phyloP scores from a whole-genome alignment of 2,329 filamentous ascomycete genomes.

The Malbranchea zuffiana region DNA sequence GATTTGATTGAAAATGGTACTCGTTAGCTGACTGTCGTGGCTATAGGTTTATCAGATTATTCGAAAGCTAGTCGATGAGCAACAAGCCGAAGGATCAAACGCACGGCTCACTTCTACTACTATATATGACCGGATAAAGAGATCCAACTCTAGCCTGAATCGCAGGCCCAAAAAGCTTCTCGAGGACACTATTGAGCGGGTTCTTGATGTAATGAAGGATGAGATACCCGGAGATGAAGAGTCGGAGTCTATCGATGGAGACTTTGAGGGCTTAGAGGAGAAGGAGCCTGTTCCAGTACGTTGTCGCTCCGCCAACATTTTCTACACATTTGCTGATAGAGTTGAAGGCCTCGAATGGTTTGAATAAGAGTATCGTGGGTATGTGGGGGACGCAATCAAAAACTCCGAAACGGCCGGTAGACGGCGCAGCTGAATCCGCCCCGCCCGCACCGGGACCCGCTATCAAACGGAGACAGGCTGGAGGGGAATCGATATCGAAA shows the following conservation, averaged over 20 bases:
- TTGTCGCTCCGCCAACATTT: background rate
- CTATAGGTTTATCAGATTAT: slow-evolving; percentile 62
- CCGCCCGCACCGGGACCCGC: slow-evolving; percentile 23
- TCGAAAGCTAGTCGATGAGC: slow-evolving; percentile 61
- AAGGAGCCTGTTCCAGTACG: slow-evolving; percentile 23
- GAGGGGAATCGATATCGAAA: slow-evolving; percentile 58
- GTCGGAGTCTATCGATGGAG: slow-evolving; percentile 39
- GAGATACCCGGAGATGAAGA: slow-evolving; percentile 50
- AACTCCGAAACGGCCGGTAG: slow-evolving; percentile 15
- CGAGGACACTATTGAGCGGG: slow-evolving; percentile 76
- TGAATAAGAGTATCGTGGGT: slow-evolving; percentile 55
- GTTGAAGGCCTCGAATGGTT: slow-evolving; percentile 45
- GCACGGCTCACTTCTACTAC: slow-evolving; percentile 47
- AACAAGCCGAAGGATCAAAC: slow-evolving; percentile 39
- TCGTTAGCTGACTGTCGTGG: slow-evolving; percentile 3
- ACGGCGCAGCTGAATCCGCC: slow-evolving; percentile 19
- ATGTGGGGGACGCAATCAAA: slow-evolving; percentile 42
- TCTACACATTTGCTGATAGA: slow-evolving; percentile 14
- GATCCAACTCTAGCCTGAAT: slow-evolving; percentile 76
- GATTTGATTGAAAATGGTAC: background rate
- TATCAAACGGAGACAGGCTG: slow-evolving; percentile 48
- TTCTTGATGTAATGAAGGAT: slow-evolving; percentile 59
- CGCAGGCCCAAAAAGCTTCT: slow-evolving; percentile 70
- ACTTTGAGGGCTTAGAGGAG: slow-evolving; percentile 41
- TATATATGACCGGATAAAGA: slow-evolving; percentile 70